Percentiles rank a stretch among this genome's conserved stretches.
Conservation (phyloP, 2,329 filamentous ascomycete genomes). For the Colletotrichum sp. region DNA sequence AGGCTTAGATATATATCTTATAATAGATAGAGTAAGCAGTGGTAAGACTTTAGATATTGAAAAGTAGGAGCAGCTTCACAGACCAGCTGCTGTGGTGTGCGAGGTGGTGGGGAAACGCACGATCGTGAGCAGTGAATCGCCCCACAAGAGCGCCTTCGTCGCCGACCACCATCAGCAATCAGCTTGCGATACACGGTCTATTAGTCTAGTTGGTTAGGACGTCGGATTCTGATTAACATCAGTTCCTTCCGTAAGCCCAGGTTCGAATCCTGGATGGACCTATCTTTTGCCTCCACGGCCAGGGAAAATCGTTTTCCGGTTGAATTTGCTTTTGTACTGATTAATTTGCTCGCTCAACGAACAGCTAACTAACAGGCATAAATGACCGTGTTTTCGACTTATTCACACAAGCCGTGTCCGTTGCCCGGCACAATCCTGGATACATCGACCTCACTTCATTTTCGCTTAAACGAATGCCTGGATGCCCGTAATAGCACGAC, state of each 20-base stretch:
- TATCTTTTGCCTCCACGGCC: not conserved
- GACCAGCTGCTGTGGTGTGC: not conserved
- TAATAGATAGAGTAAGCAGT: too few species aligned
- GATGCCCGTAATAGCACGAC: conserved; percentile 73
- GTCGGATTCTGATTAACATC: conserved; percentile 15
- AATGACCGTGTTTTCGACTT: not conserved
- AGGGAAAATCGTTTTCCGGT: not conserved
- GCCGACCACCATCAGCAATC: not conserved
- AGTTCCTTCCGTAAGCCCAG: conserved; percentile 19
- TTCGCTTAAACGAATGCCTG: conserved; percentile 74
- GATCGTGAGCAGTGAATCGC: not conserved
- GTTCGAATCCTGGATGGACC: conserved; percentile 23
- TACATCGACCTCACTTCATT: not conserved
- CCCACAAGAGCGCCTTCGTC: not conserved
- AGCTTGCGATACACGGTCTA: not conserved
- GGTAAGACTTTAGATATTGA: too few species aligned
- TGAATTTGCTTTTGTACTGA: not conserved
- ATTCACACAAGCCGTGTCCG: not conserved
- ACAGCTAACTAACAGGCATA: not conserved
- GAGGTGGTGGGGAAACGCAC: not conserved
- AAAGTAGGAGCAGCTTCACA: not conserved
- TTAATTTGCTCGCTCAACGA: not conserved
- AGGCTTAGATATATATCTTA: too few species aligned
- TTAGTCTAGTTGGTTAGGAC: conserved; percentile 24
- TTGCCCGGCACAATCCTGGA: not conserved